These are phyloP conservation scores for Termitomyces sp. DNA, from an alignment of 768 basidiomycete species.

Conservation along the genomic window DNA sequence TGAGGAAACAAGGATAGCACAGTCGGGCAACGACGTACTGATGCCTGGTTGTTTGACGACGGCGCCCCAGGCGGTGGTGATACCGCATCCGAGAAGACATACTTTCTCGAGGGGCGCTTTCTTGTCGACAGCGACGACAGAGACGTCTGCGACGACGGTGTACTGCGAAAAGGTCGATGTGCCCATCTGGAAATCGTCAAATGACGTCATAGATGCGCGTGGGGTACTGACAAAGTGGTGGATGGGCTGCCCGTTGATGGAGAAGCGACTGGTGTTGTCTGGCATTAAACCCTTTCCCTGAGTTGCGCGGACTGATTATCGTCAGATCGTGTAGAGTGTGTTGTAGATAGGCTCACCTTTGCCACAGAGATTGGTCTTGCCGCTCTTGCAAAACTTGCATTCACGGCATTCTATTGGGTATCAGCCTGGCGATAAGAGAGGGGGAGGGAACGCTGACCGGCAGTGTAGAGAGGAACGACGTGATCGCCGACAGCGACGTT, in stretches of 20 bases:
- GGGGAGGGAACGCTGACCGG: slow-evolving; percentile 47
- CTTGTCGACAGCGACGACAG: slow-evolving; percentile 85
- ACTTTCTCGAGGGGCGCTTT: slow-evolving; percentile 90
- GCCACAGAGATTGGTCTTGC: slow-evolving; percentile 98
- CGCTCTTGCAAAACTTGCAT: slow-evolving; percentile 98
- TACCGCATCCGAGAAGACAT: slow-evolving; percentile 95
- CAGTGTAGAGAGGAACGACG: slow-evolving; percentile 95
- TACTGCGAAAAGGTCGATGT: slow-evolving; percentile 99
- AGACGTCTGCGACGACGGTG: slow-evolving; percentile 96
- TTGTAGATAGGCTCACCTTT: slow-evolving; percentile 45
- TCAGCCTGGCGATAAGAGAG: too few relatives aligned
- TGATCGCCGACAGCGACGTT: slow-evolving; percentile 78
- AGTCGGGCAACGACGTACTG: slow-evolving; percentile 37
- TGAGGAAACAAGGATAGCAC: background rate
- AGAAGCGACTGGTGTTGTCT: slow-evolving; percentile 84
- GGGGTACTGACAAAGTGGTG: slow-evolving; percentile 78
- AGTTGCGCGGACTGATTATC: slow-evolving; percentile 69
- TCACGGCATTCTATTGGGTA: slow-evolving; percentile 78
- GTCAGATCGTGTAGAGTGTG: too few relatives aligned
- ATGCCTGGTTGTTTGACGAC: slow-evolving; percentile 88
- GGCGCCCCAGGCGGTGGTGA: slow-evolving; percentile 98
- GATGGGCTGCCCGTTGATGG: slow-evolving; percentile 78
- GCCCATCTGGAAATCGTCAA: slow-evolving; percentile 73
- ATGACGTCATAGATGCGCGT: background rate
- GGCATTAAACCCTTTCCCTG: slow-evolving; percentile 97